Evolutionary conservation across 257 asterid genomes (phyloP), one percentile per base, ranked within the genome.

Genomic region (Petrea volubilis): DNA sequence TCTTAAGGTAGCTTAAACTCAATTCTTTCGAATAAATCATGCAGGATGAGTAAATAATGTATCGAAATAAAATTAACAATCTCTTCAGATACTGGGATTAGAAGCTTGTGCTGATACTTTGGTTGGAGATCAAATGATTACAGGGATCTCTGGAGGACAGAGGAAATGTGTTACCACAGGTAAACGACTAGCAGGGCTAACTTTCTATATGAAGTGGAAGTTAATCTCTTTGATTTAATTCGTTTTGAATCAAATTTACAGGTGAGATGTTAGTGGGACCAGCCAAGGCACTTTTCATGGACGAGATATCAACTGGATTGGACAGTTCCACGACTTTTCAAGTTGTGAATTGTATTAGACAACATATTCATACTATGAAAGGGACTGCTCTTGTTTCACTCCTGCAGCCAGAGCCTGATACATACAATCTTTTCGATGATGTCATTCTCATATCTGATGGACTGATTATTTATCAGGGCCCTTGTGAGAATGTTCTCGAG

Each of bases 261-360:
- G 82, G 82, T 7, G 85, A 81, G 58, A 77, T 81, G 80, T 61
- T 77, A 2, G 85, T 81, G 34, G 85, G 85, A 62, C 82, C 82
- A 13, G 64, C 79, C 0, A 76, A 73, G 40, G 82, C 74, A 20
- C 41, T 80, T 20, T 76, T 80, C 71, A 81, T 77, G 82, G 85
- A 81, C 53, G 85, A 81, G 63, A 77, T 81, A 51, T 77, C 85
- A 7, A 77, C 78, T 15, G 82, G 82, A 12, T 65, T 81, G 52
- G 85, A 81, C 63, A 80, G 80, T 53, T 80, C 85, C 0, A 80
- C 85, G 2, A 77, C 85, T 46, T 77, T 68, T 34, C 78, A 75
- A 51, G 59, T 81, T 12, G 61, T 77, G 49, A 81, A 77, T 27
- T 81, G 80, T 3, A 29, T 81, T 4, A 74, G 60, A 57, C 80